Evolutionary conservation across 2,329 filamentous ascomycete genomes (phyloP).

Genomic region (Cytospora piceicola): DNA sequence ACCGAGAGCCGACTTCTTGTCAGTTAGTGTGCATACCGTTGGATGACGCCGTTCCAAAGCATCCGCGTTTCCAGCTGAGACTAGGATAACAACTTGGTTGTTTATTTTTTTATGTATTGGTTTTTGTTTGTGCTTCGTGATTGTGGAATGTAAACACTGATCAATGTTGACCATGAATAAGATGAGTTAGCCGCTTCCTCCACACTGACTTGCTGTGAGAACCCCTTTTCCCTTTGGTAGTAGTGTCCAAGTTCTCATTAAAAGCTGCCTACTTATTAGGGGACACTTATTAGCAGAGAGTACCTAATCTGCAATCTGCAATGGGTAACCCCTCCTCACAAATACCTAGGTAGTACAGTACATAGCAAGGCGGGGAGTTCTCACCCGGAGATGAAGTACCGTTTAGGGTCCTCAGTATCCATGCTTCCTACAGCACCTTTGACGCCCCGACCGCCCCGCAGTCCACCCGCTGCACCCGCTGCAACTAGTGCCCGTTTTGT

Average conservation of each 20-base stretch:
- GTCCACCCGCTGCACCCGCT: neutral
- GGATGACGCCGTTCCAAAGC: slow-evolving; percentile 11
- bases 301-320: slow-evolving; percentile 1
- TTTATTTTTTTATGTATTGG: neutral
- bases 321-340: slow-evolving; percentile 1
- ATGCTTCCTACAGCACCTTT: neutral
- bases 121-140: slow-evolving; percentile 7
- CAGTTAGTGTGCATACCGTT: slow-evolving; percentile 12
- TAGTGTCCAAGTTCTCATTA: neutral
- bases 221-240: neutral
- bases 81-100: neutral
- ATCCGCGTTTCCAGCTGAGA: slow-evolving; percentile 16
- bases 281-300: neutral
- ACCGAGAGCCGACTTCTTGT: slow-evolving; percentile 24
- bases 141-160: neutral
- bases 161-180: neutral
- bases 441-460: neutral
- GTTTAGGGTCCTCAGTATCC: neutral
- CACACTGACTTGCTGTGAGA: neutral
- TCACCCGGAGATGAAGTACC: neutral
- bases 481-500: slow-evolving; percentile 3
- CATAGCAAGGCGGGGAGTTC: neutral
- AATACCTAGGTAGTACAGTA: too few species aligned
- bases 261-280: neutral
- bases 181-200: neutral